Evolutionary conservation across 2,329 filamentous ascomycete genomes (phyloP).

Genomic region (Pleomassaria siparia): DNA sequence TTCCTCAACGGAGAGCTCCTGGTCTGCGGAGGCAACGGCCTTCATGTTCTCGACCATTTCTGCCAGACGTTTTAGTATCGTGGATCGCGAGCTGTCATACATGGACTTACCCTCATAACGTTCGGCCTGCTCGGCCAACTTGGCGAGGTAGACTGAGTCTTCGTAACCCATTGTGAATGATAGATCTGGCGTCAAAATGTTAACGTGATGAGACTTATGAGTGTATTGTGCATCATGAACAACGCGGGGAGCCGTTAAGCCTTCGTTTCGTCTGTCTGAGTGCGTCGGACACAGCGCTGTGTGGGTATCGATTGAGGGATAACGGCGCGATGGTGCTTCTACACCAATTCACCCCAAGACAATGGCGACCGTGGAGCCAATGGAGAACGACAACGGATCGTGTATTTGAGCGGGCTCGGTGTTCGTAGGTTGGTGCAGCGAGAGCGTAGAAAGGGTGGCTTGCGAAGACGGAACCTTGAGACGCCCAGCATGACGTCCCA

Average conservation of each 20-base stretch:
- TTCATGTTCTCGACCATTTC: slow-evolving; percentile 99
- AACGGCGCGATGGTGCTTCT: too few relatives aligned
- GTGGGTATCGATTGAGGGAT: slow-evolving; percentile 9
- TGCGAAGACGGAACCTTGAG: slow-evolving; percentile 23
- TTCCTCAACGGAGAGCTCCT: slow-evolving; percentile 77
- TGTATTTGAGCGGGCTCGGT: slow-evolving; percentile 21
- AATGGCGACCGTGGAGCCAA: slow-evolving; percentile 3
- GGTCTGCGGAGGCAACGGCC: slow-evolving; percentile 82
- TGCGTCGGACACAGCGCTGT: neutral
- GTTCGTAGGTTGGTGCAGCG: slow-evolving; percentile 16
- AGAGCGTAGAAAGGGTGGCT: slow-evolving; percentile 34
- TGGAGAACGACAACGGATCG: slow-evolving; percentile 13
- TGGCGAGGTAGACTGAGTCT: slow-evolving; percentile 98
- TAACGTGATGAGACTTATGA: slow-evolving; percentile 21
- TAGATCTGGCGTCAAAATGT: slow-evolving; percentile 25
- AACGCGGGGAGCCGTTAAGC: neutral
- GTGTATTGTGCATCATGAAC: neutral
- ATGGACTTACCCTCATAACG: slow-evolving; percentile 84
- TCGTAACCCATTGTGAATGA: slow-evolving; percentile 89
- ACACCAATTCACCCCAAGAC: slow-evolving; percentile 4
- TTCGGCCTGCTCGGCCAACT: slow-evolving; percentile 99
- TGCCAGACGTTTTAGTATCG: slow-evolving; percentile 46
- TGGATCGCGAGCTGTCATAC: neutral
- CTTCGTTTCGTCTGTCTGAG: neutral
- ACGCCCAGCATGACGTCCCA: slow-evolving; percentile 19